Conservation (phyloP, 2,329 filamentous ascomycete genomes). For the Scytalidium sp. region DNA sequence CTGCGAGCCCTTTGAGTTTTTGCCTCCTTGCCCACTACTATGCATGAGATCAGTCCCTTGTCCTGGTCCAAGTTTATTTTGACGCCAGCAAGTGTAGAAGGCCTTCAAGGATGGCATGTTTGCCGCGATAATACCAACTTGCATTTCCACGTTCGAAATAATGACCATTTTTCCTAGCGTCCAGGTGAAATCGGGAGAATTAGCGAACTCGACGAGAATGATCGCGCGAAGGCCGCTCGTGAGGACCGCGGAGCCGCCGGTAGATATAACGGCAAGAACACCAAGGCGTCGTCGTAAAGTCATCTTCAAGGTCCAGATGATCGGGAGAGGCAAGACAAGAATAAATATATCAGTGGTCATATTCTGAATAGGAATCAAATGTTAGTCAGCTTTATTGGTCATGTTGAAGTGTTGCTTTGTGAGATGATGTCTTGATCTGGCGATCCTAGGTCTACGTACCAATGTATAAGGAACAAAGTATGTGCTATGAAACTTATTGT, state of each 20-base stretch:
- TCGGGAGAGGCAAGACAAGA: slow-evolving; percentile 32
- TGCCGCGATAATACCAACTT: slow-evolving; percentile 29
- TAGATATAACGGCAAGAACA: slow-evolving; percentile 23
- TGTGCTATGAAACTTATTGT: background rate
- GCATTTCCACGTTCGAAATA: slow-evolving; percentile 28
- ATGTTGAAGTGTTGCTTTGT: background rate
- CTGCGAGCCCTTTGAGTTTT: background rate
- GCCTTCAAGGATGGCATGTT: slow-evolving; percentile 29
- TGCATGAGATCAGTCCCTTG: background rate
- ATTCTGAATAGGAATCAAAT: no score
- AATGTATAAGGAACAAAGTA: background rate
- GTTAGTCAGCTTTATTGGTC: no score
- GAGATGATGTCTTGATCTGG: background rate
- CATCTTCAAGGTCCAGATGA: slow-evolving; percentile 41
- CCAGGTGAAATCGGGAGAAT: slow-evolving; percentile 23
- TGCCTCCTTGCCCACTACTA: background rate
- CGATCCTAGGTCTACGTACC: background rate
- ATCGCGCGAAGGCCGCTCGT: slow-evolving; percentile 11
- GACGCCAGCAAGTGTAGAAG: slow-evolving; percentile 8
- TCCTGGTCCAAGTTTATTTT: background rate
- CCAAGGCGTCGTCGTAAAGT: slow-evolving; percentile 24
- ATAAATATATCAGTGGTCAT: slow-evolving; percentile 19
- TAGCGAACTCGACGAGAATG: slow-evolving; percentile 16
- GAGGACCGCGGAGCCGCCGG: slow-evolving; percentile 26
- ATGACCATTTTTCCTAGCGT: slow-evolving; percentile 30